Percentiles rank a stretch among this genome's conserved stretches.
phyloP scores from a whole-genome alignment of 1,284 basidiomycete species.

The Sanghuangporus sanghuang region DNA sequence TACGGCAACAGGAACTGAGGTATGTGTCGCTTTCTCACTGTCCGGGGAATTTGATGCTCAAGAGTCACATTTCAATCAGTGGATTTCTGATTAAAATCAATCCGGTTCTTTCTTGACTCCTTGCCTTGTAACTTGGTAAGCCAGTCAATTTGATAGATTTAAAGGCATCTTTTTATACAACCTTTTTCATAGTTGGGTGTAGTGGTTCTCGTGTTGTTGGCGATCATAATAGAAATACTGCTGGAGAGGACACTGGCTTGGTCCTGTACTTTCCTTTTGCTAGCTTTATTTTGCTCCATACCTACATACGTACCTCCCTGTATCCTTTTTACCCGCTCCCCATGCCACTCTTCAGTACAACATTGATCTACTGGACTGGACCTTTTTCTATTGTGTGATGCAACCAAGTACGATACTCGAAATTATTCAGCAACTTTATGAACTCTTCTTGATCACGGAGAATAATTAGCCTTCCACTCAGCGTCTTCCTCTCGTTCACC shows the following conservation, averaged over 20 bases:
- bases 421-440: neutral
- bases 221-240: constrained; percentile 9
- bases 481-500: constrained; percentile 54
- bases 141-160: neutral
- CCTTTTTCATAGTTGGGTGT: neutral
- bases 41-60: neutral
- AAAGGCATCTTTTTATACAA: neutral
- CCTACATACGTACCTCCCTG: neutral
- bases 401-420: neutral
- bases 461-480: constrained; percentile 68
- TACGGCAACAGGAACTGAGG: constrained; percentile 22
- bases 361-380: constrained; percentile 1
- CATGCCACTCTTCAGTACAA: constrained; percentile 16
- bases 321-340: neutral
- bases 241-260: constrained; percentile 18
- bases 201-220: neutral
- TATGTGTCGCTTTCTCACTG: neutral
- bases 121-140: neutral
- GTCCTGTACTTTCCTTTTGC: constrained; percentile 13
- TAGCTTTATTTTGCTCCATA: neutral
- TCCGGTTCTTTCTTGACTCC: neutral
- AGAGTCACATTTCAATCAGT: neutral
- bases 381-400: neutral
- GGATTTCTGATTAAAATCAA: neutral
- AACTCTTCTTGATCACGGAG: neutral